Conservation (phyloP, 2,329 filamentous ascomycete species). For the Fusarium coicis region DNA sequence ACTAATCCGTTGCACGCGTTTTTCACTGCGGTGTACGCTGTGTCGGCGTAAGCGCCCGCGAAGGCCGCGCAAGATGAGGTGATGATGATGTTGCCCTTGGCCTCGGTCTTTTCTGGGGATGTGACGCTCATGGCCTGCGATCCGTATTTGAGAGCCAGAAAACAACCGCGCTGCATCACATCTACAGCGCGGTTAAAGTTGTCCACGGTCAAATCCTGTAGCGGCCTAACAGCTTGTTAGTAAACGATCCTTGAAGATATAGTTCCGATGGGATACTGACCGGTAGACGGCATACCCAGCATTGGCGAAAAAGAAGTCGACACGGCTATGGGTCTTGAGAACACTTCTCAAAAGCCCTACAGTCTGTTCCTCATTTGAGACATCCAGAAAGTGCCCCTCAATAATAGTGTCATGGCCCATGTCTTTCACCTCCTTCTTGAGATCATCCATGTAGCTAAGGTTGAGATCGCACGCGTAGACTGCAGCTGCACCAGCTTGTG, state of each 20-base stretch:
- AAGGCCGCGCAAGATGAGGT: slow-evolving; percentile 26
- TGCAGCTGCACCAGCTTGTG: slow-evolving; percentile 25
- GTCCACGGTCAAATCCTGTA: slow-evolving; percentile 8
- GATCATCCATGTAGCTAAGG: slow-evolving; percentile 8
- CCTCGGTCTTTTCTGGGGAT: slow-evolving; percentile 2
- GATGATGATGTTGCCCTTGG: slow-evolving; percentile 28
- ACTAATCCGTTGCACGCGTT: neutral
- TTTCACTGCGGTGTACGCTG: neutral
- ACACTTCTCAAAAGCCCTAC: neutral
- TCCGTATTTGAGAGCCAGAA: slow-evolving; percentile 33
- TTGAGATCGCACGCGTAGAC: slow-evolving; percentile 35
- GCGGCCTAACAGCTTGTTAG: neutral
- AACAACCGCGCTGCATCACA: slow-evolving; percentile 29
- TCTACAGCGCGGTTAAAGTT: slow-evolving; percentile 6
- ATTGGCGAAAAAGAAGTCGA: slow-evolving; percentile 41
- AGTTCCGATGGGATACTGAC: neutral
- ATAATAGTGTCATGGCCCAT: neutral
- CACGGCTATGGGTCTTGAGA: slow-evolving; percentile 7
- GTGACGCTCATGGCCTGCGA: slow-evolving; percentile 27
- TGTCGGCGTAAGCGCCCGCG: slow-evolving; percentile 7
- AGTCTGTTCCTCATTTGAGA: neutral
- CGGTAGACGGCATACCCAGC: slow-evolving; percentile 24
- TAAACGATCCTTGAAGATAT: rapidly evolving
- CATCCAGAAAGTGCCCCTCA: neutral
- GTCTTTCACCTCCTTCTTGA: slow-evolving; percentile 1